A percentile compares a stretch with the other conserved stretches of the same genome.
Conservation (phyloP, 257 asterid species). For the Apocynum venetum region DNA sequence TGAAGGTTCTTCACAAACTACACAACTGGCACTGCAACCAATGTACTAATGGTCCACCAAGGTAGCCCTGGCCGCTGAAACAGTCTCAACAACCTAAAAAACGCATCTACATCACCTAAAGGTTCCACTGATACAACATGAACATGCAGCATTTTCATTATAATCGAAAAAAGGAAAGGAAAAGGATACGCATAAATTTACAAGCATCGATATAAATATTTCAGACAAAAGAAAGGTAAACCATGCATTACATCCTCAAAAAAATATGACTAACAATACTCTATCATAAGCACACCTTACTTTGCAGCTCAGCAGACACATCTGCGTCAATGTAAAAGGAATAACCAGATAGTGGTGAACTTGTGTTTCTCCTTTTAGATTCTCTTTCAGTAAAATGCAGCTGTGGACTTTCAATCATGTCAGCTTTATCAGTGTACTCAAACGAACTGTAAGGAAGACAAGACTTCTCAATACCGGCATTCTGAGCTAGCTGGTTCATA, state of each 20-base stretch:
- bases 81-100: slow-evolving; percentile 65
- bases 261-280: not conserved
- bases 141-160: not conserved
- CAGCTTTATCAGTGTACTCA: slow-evolving; percentile 33
- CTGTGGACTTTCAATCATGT: slow-evolving; percentile 17
- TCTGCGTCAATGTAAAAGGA: slow-evolving; percentile 64
- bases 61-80: slow-evolving; percentile 62
- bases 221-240: not conserved
- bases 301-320: slow-evolving; percentile 62
- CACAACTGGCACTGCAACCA: slow-evolving; percentile 77
- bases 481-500: no score
- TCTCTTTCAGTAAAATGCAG: no score
- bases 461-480: no score
- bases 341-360: slow-evolving; percentile 48
- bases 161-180: no score
- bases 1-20: slow-evolving; percentile 85
- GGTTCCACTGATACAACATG: not conserved
- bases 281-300: slow-evolving; percentile 17
- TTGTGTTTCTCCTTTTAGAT: no score
- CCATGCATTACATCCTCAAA: not conserved
- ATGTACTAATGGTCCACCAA: slow-evolving; percentile 70
- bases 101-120: not conserved
- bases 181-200: not conserved
- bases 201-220: not conserved
- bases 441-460: no score